Evolutionary conservation across 495 filamentous ascomycete genomes (phyloP).

Genomic region (Penicillium soppii): DNA sequence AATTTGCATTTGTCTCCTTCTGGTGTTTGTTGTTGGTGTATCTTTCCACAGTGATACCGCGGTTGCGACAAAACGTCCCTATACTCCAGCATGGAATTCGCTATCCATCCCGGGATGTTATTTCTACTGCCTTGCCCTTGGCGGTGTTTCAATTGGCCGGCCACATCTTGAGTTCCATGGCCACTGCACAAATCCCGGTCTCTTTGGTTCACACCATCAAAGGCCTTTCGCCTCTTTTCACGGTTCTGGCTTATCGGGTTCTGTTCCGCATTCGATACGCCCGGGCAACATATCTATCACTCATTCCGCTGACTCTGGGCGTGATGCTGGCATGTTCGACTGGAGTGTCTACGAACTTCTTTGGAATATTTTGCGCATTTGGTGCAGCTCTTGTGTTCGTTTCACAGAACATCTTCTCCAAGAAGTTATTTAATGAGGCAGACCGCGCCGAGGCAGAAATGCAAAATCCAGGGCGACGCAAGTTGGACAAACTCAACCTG

Average conservation of each 20-base stretch:
- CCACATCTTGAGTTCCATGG: conserved; percentile 89
- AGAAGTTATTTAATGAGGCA: conserved; percentile 97
- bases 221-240: conserved; percentile 95
- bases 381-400: conserved; percentile 91
- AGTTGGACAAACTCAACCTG: conserved; percentile 95
- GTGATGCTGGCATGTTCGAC: conserved; percentile 95
- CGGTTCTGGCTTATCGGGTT: conserved; percentile 87
- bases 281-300: conserved; percentile 83
- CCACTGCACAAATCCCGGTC: conserved; percentile 91
- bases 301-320: conserved; percentile 86
- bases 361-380: conserved; percentile 85
- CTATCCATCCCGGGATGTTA: conserved; percentile 77
- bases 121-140: conserved; percentile 82
- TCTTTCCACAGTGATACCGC: conserved; percentile 67
- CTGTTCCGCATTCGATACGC: conserved; percentile 88
- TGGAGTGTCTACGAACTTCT: conserved; percentile 80
- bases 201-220: conserved; percentile 99
- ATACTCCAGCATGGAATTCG: conserved; percentile 80
- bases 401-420: conserved; percentile 98
- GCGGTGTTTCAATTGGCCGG: conserved; percentile 91
- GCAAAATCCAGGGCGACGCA: conserved; percentile 54
- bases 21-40: conserved; percentile 82
- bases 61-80: conserved; percentile 65
- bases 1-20: conserved; percentile 89
- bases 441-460: conserved; percentile 75